Percentiles rank a stretch among this genome's conserved stretches.
Evolutionary conservation across 805 yeast genomes (phyloP).

Genomic region (Candida patagonica): DNA sequence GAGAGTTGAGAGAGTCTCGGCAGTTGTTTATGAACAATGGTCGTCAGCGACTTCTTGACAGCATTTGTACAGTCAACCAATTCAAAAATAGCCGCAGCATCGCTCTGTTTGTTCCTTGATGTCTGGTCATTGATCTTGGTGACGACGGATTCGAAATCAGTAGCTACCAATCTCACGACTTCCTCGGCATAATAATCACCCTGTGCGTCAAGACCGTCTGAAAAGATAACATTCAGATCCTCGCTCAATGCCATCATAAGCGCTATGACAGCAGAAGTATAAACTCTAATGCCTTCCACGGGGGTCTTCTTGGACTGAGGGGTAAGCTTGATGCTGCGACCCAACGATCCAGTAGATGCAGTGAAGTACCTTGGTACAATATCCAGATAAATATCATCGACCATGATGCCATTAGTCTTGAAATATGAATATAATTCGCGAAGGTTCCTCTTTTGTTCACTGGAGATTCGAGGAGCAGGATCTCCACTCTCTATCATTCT

Average conservation of each 20-base stretch:
- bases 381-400: constrained; percentile 17
- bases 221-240: constrained; percentile 36
- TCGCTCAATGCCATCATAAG: constrained; percentile 43
- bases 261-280: constrained; percentile 43
- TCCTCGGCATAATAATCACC: constrained; percentile 23
- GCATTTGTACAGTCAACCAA: constrained; percentile 40
- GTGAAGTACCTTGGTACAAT: constrained; percentile 14
- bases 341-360: constrained; percentile 13
- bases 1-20: constrained; percentile 14
- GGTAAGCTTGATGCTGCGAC: constrained; percentile 10
- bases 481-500: constrained; percentile 32
- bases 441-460: constrained; percentile 27
- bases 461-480: constrained; percentile 25
- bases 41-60: constrained; percentile 27
- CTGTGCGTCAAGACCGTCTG: constrained; percentile 27
- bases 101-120: constrained; percentile 34
- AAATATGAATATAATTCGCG: constrained; percentile 39
- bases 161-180: constrained; percentile 30
- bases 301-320: constrained; percentile 3
- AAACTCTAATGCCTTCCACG: constrained; percentile 21
- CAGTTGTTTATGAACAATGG: constrained; percentile 20
- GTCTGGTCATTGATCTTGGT: constrained; percentile 33
- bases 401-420: constrained; percentile 23
- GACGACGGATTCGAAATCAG: constrained; percentile 33
- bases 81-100: constrained; percentile 50